phyloP scores from a whole-genome alignment of 2,329 filamentous ascomycete species.

The Epichloe baconii region DNA sequence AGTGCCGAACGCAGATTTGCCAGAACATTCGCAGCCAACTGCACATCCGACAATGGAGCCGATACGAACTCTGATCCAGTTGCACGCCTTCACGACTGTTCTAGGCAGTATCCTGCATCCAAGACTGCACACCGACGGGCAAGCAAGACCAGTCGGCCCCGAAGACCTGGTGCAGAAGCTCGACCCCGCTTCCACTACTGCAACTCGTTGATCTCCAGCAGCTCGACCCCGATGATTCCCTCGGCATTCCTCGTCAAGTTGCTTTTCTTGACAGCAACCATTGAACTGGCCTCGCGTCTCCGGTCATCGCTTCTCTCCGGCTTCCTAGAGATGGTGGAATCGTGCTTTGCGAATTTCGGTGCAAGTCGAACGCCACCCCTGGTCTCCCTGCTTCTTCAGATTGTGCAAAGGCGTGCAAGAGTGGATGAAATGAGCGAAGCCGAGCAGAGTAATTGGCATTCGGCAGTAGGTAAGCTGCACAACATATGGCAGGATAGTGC shows the following conservation, averaged over 20 bases:
- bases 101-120: neutral
- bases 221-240: conserved; percentile 20
- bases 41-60: conserved; percentile 1
- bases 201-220: conserved; percentile 24
- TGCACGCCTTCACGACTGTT: neutral
- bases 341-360: conserved; percentile 20
- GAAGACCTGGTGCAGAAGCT: conserved; percentile 20
- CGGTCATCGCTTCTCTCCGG: conserved; percentile 23
- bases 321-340: conserved; percentile 23
- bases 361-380: conserved; percentile 21
- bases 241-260: conserved; percentile 25
- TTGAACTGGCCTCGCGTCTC: conserved; percentile 19
- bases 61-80: conserved; percentile 2
- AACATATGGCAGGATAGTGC: conserved; percentile 2
- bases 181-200: conserved; percentile 24
- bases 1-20: neutral
- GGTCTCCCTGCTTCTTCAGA: conserved; percentile 19
- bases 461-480: conserved; percentile 15
- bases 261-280: conserved; percentile 24
- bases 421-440: conserved; percentile 17
- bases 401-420: conserved; percentile 20
- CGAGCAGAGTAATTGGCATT: conserved; percentile 20
- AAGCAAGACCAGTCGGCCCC: conserved; percentile 6
- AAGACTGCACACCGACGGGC: neutral
- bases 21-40: neutral